A percentile compares a stretch with the other conserved stretches of the same genome.
phyloP scores from a whole-genome alignment of 306 rosid genomes.

The Vicia faba region DNA sequence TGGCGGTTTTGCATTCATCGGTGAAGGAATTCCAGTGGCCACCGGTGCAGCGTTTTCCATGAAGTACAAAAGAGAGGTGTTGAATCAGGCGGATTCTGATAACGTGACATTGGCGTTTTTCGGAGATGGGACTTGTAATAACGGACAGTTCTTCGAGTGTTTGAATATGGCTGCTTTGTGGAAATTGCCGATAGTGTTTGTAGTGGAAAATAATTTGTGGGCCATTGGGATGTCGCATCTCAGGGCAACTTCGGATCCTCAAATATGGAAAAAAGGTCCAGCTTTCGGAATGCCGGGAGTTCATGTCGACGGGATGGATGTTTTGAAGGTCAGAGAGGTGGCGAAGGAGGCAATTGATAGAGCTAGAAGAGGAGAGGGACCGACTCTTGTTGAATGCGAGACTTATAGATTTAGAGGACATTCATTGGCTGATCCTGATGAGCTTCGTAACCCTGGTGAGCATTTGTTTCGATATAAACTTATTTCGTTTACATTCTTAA shows the following conservation, averaged over 20 bases:
- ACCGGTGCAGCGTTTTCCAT: conserved; percentile 92
- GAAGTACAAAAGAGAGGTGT: conserved; percentile 84
- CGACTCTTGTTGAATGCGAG: conserved; percentile 93
- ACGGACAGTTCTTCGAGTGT: conserved; percentile 97
- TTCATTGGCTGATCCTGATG: conserved; percentile 98
- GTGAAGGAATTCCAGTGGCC: conserved; percentile 98
- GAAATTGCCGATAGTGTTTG: conserved; percentile 95
- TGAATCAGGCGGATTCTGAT: conserved; percentile 69
- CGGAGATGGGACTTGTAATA: conserved; percentile 95
- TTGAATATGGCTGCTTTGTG: conserved; percentile 97
- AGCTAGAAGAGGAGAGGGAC: conserved; percentile 99
- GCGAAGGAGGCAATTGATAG: conserved; percentile 91
- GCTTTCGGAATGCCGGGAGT: conserved; percentile 99
- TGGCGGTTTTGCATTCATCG: conserved; percentile 97
- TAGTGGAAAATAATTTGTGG: conserved; percentile 98
- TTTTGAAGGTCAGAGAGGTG: conserved; percentile 96
- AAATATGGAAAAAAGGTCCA: conserved; percentile 98
- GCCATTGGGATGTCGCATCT: conserved; percentile 99
- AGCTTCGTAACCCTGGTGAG: conserved; percentile 99
- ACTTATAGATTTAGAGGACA: conserved; percentile 98
- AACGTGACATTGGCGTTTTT: conserved; percentile 85
- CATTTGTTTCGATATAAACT: conserved; percentile 25
- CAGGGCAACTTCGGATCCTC: conserved; percentile 96
- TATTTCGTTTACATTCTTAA: not conserved
- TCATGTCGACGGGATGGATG: conserved; percentile 99